phyloP scores from a whole-genome alignment of 805 yeast species.

The Nakazawaea siamensis region DNA sequence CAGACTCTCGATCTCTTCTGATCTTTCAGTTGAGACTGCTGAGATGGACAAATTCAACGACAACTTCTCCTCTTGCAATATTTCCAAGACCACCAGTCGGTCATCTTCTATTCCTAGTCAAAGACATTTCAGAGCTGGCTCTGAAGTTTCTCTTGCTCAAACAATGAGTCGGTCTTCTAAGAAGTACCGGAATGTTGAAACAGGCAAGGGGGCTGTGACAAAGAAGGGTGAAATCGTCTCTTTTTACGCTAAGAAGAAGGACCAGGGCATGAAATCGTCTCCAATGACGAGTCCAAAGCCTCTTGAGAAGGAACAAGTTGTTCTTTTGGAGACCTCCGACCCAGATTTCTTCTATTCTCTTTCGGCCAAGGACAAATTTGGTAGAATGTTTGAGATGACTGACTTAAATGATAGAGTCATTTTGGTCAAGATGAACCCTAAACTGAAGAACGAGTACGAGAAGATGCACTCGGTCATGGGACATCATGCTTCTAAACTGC shows the following conservation, averaged over 20 bases:
- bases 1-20: constrained; percentile 1
- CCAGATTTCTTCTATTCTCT: constrained; percentile 7
- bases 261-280: not conserved
- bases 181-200: no score
- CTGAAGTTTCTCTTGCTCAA: no score
- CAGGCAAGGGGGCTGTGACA: not conserved
- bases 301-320: not conserved
- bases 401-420: constrained; percentile 7
- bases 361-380: constrained; percentile 7
- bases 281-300: not conserved
- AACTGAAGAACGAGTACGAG: no score
- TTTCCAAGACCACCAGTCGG: no score
- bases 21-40: not conserved
- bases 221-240: constrained; percentile 8
- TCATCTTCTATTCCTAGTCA: no score
- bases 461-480: no score
- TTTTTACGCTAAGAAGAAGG: constrained; percentile 2
- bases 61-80: no score
- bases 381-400: constrained; percentile 6
- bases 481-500: no score
- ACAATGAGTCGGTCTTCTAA: no score
- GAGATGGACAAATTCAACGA: no score
- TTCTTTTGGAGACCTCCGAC: constrained; percentile 5
- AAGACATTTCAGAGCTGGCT: no score
- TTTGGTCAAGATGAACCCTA: constrained; percentile 8